A percentile compares a stretch with the other conserved stretches of the same genome.
These are phyloP conservation scores for Solanum infundibuliforme DNA, from an alignment of 257 asterid genomes.

Conservation along the genomic window DNA sequence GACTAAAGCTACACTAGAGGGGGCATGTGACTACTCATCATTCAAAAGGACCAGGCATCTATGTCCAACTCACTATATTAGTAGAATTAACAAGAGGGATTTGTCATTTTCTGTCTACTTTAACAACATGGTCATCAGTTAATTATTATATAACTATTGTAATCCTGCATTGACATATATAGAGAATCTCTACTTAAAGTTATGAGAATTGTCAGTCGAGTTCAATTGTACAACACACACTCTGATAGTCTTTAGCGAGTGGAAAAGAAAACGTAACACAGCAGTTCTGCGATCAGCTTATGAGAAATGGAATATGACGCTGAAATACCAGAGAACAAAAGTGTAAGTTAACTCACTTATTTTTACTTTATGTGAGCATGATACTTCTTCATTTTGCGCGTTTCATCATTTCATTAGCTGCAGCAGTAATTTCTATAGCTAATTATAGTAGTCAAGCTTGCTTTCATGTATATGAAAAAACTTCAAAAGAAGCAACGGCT, in stretches of 20 bases:
- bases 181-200: background rate
- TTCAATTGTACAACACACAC: background rate
- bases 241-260: background rate
- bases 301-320: background rate
- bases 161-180: background rate
- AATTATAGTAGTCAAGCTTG: background rate
- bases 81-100: background rate
- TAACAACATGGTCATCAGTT: background rate
- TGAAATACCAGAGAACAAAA: background rate
- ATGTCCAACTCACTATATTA: background rate
- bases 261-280: background rate
- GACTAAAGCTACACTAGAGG: background rate
- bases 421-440: background rate
- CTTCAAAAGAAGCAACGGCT: background rate
- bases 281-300: background rate
- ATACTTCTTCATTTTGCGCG: background rate
- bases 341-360: background rate
- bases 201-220: background rate
- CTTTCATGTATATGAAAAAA: background rate
- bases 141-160: background rate
- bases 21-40: conserved; percentile 1
- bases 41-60: background rate
- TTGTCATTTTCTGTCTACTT: background rate
- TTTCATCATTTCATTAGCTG: background rate
- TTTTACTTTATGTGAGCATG: background rate